Evolutionary conservation across 805 yeast genomes (phyloP).

Genomic region (Priceomyces melissophilus): DNA sequence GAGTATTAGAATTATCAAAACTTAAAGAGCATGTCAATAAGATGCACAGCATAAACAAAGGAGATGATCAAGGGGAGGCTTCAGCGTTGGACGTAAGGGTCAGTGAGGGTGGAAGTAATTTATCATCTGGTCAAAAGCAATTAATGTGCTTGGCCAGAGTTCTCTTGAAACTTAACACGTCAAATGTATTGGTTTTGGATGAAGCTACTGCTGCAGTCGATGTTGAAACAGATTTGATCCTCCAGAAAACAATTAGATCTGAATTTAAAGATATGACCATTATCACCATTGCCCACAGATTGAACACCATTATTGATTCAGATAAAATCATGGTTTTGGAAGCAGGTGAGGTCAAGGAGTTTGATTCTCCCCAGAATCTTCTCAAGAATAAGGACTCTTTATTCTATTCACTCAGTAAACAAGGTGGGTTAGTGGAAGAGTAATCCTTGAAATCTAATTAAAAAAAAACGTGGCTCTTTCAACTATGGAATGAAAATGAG

Average conservation of each 20-base stretch:
- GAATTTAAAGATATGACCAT: slow-evolving; percentile 77
- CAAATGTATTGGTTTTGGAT: slow-evolving; percentile 62
- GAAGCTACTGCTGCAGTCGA: slow-evolving; percentile 91
- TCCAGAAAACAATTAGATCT: slow-evolving; percentile 73
- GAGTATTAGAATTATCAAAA: slow-evolving; percentile 40
- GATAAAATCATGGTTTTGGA: slow-evolving; percentile 76
- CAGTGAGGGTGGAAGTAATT: slow-evolving; percentile 45
- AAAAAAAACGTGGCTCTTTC: background rate
- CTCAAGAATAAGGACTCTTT: slow-evolving; percentile 63
- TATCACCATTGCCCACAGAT: slow-evolving; percentile 80
- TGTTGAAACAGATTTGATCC: slow-evolving; percentile 74
- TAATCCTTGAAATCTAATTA: slow-evolving; percentile 5
- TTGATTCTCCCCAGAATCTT: slow-evolving; percentile 66
- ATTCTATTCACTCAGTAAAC: slow-evolving; percentile 77
- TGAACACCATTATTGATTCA: slow-evolving; percentile 78
- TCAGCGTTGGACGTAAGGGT: slow-evolving; percentile 32
- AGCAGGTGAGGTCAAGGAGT: slow-evolving; percentile 71
- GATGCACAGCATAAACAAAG: slow-evolving; percentile 32
- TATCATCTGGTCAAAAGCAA: slow-evolving; percentile 52
- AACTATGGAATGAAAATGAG: slow-evolving; percentile 1
- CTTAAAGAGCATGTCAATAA: slow-evolving; percentile 38
- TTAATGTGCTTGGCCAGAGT: slow-evolving; percentile 81
- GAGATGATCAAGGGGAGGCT: slow-evolving; percentile 17
- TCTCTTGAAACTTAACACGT: slow-evolving; percentile 57
- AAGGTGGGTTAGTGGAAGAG: slow-evolving; percentile 61